phyloP scores from a whole-genome alignment of 2,329 filamentous ascomycete genomes.

The Aspergillus carbonarius region DNA sequence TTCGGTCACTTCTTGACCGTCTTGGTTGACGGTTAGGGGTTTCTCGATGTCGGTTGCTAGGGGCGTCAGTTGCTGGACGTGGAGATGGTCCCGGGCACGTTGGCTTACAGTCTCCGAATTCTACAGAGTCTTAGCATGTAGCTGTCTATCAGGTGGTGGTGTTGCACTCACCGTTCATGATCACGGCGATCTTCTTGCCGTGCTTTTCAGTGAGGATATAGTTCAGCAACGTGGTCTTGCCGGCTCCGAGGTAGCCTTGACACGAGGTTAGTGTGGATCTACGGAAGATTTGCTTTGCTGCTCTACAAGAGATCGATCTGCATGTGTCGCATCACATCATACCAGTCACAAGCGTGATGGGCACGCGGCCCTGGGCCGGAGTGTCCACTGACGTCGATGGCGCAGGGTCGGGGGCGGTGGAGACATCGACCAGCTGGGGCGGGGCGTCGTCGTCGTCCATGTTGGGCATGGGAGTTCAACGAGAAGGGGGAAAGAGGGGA shows the following conservation, averaged over 20 bases:
- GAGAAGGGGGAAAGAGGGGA: not conserved
- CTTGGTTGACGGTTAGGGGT: constrained; percentile 84
- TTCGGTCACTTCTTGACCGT: constrained; percentile 79
- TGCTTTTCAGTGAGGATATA: constrained; percentile 94
- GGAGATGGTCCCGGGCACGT: not conserved
- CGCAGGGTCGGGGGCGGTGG: constrained; percentile 28
- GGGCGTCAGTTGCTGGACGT: constrained; percentile 3
- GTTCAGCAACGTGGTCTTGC: constrained; percentile 93
- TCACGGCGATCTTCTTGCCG: constrained; percentile 97
- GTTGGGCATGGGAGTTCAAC: not conserved
- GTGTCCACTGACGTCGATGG: constrained; percentile 27
- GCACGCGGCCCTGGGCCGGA: constrained; percentile 41
- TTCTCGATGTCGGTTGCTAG: constrained; percentile 92
- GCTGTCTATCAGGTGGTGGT: not conserved
- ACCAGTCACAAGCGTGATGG: constrained; percentile 54
- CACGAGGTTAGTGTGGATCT: not conserved
- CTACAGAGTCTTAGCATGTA: constrained; percentile 42
- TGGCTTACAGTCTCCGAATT: constrained; percentile 74
- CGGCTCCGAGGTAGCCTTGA: constrained; percentile 85
- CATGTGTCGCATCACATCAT: constrained; percentile 17
- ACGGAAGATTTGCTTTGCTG: not conserved
- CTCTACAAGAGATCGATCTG: not conserved
- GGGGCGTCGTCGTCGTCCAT: constrained; percentile 47
- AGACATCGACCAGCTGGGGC: constrained; percentile 45
- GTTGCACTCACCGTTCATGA: constrained; percentile 72